Evolutionary conservation across 2,329 filamentous ascomycete species (phyloP), one percentile per base, ranked within the genome.

Genomic region (Beauveria sp.): DNA sequence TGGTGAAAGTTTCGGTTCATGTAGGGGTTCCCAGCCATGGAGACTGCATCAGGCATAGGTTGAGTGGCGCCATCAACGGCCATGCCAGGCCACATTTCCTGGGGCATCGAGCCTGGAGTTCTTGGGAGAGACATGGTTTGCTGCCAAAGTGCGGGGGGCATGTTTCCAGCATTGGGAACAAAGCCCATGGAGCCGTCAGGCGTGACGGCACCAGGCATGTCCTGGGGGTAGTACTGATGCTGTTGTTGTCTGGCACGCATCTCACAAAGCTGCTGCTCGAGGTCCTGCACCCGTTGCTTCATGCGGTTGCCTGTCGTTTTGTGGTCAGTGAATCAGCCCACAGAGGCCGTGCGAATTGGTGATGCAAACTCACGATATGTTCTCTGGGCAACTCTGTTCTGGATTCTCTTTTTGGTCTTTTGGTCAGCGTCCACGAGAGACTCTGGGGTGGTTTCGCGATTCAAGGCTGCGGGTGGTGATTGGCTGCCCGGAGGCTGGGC

Each of bases 361-460:
- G 1, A 16, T 24, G 28, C 4, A 20, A 14, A 65, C 70, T 66
- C 65, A 73, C 71, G 70, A 50, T 73, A 73, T 38, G 70, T 69
- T 49, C 70, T 65, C 53, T 72, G 70, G 1, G 70, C 70, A 9
- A 72, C 69, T 14, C 70, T 62, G 55, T 72, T 72, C 60, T 72
- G 70, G 5, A 72, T 71, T 42, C 69, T 67, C 65, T 72, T 72
- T 66, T 72, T 72, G n/a, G 68, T 70, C 34, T 71, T 72, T 28
- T 63, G 62, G 26, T 63, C 62, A 34, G 62, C 49, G 43, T 63
- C 62, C 5, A 18, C 58, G 14, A 54, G 49, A 6, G 56, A 49
- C 24, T 59, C 61, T 28, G 55, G 49, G 9, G 55, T 54, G 6
- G 46, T 57, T 54, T 54, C 58, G 16, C 58, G 58, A 42, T 53